phyloP scores from a whole-genome alignment of 2,329 filamentous ascomycete genomes.

The Talaromyces amestolkiae region DNA sequence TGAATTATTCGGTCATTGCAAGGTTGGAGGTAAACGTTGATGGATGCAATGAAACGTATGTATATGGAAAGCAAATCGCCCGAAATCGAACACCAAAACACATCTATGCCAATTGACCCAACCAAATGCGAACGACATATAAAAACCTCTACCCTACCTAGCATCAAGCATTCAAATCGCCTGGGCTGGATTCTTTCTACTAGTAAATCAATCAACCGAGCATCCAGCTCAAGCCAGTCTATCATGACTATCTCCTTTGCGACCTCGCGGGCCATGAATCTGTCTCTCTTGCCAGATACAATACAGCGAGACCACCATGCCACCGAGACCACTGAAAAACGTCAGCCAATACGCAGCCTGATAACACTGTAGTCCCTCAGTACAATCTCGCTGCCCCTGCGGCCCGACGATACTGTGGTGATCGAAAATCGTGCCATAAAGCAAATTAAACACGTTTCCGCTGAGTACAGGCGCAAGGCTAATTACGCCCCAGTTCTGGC shows the following conservation, averaged over 20 bases:
- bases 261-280: constrained; percentile 24
- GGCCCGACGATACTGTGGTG: constrained; percentile 67
- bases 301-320: constrained; percentile 66
- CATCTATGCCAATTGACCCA: neutral
- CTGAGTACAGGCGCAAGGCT: constrained; percentile 83
- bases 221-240: constrained; percentile 30
- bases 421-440: constrained; percentile 85
- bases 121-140: neutral
- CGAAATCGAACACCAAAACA: neutral
- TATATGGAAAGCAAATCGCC: neutral
- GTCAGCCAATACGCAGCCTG: constrained; percentile 76
- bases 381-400: constrained; percentile 70
- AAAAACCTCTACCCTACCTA: neutral
- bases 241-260: constrained; percentile 33
- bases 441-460: constrained; percentile 87
- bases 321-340: constrained; percentile 66
- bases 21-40: neutral
- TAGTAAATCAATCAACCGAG: neutral
- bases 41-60: neutral
- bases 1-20: too few species aligned
- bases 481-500: constrained; percentile 96
- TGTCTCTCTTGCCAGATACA: constrained; percentile 42
- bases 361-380: constrained; percentile 78
- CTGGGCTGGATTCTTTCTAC: neutral
- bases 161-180: neutral